These are phyloP conservation scores for Solanum boliviense DNA, from an alignment of 257 asterid species.

Conservation along the genomic window DNA sequence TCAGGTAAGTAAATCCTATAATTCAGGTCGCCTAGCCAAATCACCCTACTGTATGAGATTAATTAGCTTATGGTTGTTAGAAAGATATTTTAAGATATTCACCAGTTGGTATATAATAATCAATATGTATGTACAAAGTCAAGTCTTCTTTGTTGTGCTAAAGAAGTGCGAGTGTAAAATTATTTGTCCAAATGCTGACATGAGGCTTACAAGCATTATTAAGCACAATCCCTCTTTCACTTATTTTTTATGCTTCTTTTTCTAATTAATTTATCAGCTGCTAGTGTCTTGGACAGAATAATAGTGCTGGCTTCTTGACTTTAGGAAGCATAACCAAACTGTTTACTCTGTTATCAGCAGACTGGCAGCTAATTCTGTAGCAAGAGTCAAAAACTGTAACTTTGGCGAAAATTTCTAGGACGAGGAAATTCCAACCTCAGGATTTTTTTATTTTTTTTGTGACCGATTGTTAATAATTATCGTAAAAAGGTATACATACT, in stretches of 20 bases:
- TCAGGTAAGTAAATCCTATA: conserved; percentile 55
- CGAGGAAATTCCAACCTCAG: background rate
- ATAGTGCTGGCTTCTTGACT: background rate
- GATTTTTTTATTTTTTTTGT: background rate
- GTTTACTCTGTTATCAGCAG: background rate
- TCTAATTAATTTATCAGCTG: background rate
- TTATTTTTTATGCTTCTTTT: background rate
- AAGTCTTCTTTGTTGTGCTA: background rate
- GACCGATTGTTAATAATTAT: background rate
- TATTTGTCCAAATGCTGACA: background rate
- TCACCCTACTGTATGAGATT: conserved; percentile 31
- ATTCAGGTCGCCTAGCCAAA: conserved; percentile 69
- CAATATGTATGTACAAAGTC: background rate
- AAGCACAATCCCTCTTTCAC: background rate
- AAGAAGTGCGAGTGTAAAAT: background rate
- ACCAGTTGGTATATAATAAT: background rate
- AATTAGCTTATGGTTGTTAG: background rate
- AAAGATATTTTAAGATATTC: background rate
- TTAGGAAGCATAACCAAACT: background rate
- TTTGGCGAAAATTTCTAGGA: background rate
- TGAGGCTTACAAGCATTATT: background rate
- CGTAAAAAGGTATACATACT: conserved; percentile 20
- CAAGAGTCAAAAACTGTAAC: background rate
- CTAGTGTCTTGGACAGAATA: background rate
- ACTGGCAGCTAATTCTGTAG: background rate